A percentile compares a stretch with the other conserved stretches of the same genome.
phyloP scores from a whole-genome alignment of 345 rosid species.

The Pistacia integerrima region DNA sequence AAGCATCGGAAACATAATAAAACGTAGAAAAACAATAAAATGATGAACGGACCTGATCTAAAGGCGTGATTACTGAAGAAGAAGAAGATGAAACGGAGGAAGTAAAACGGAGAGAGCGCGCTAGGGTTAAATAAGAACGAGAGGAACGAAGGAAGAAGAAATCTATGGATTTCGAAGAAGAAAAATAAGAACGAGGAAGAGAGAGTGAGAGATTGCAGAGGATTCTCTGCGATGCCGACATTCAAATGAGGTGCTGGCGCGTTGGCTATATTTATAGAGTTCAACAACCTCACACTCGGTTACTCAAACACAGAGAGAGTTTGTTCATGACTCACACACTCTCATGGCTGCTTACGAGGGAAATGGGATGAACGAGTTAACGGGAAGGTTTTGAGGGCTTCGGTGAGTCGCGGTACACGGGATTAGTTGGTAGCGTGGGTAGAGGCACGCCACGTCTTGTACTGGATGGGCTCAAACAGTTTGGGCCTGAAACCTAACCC shows the following conservation, averaged over 20 bases:
- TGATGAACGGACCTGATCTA: constrained; percentile 34
- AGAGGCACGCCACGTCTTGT: neutral
- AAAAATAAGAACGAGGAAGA: constrained; percentile 12
- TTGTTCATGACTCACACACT: too few species aligned
- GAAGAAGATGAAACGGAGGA: constrained; percentile 20
- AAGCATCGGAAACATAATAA: neutral
- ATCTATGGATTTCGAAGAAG: constrained; percentile 13
- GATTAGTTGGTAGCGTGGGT: neutral
- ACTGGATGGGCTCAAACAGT: neutral
- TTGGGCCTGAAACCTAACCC: neutral
- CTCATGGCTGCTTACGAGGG: neutral
- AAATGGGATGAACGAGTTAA: neutral
- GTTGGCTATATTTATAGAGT: neutral
- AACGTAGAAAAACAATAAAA: neutral
- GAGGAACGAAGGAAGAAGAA: constrained; percentile 36
- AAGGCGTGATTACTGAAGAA: constrained; percentile 34
- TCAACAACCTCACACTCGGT: neutral
- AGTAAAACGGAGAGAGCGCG: constrained; percentile 31
- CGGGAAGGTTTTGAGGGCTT: neutral
- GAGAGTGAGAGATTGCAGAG: constrained; percentile 25
- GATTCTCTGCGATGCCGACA: constrained; percentile 46
- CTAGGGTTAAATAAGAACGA: constrained; percentile 24
- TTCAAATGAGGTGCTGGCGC: constrained; percentile 20
- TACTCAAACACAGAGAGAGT: neutral
- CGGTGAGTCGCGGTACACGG: neutral